Conservation (phyloP, 257 asterid genomes). For the Penstemon newberryi region DNA sequence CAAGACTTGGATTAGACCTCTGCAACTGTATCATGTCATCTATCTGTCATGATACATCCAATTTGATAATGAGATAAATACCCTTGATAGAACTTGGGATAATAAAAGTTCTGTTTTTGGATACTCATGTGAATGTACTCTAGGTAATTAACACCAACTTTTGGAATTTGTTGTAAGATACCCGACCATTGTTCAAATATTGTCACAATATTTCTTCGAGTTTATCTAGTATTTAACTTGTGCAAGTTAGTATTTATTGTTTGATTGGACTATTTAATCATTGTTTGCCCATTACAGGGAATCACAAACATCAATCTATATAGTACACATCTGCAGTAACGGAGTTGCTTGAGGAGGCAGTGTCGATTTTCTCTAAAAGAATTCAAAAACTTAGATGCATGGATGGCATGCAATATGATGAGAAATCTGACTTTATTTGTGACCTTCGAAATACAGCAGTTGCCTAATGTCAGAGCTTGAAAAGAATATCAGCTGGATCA, state of each 20-base stretch:
- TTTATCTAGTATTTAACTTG: background rate
- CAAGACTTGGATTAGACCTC: background rate
- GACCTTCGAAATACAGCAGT: constrained; percentile 94
- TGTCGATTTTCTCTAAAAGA: constrained; percentile 52
- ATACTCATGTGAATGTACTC: too few species aligned
- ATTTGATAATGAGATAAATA: too few species aligned
- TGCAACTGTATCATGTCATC: background rate
- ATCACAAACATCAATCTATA: constrained; percentile 43
- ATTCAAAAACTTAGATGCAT: constrained; percentile 56
- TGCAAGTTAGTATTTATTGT: background rate
- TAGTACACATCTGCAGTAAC: constrained; percentile 54
- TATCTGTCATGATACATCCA: too few species aligned
- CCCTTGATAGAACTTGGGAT: too few species aligned
- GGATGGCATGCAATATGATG: constrained; percentile 54
- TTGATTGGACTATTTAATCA: too few species aligned
- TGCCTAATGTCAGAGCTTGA: constrained; percentile 73
- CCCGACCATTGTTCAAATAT: background rate
- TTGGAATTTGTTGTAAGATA: too few species aligned
- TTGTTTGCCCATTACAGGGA: constrained; percentile 45
- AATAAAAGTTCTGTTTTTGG: too few species aligned
- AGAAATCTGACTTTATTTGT: constrained; percentile 60
- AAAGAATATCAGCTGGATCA: constrained; percentile 72
- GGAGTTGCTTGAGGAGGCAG: constrained; percentile 65
- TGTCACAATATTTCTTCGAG: constrained; percentile 1
- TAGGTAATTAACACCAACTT: background rate